Base-by-base conservation (phyloP, 179 eudicot species). In the Beta corolliflora region DNA sequence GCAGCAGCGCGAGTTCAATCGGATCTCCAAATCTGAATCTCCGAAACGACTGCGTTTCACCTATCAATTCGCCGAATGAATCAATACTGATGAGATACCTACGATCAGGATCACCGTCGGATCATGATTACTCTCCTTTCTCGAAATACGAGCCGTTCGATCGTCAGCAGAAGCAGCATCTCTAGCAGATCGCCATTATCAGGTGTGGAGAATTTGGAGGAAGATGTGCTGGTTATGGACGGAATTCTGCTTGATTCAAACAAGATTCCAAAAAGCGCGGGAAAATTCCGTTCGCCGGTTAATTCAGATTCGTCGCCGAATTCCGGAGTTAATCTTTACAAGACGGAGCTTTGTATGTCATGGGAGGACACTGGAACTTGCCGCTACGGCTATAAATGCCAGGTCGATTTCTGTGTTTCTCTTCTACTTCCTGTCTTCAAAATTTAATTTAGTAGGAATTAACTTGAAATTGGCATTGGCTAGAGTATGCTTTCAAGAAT, bases 311-410 rank as follows among this genome's bases (percentile, higher is more conserved):
- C 83, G 31, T 80, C 83, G 70, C 55, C 68, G 36, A 67, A 25
- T 79, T 61, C 80, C 8, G 77, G 84, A 3, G 48, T 83, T 7
- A 81, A 79, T 75, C 31, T 46, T 53, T 82, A 80, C 76, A 87
- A 86, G 81, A 85, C 69, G 84, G 87, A 85, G 70, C 54, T 83
- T 25, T 89, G 91, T 79, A 77, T 70, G 55, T 67, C 86, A 0
- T 89, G 88, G 88, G 90, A 85, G 87, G 84, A 80, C 72, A 58
- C 84, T 52, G 84, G 89, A 54, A 29, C 53, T 54, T 91, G 90
- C 75, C 86, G 84, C 82, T 81, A 84, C 79, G 92, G 91, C 13
- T 46, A 77, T n/a, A 90, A 89, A 81, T 88, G 90, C 79, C 88
- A 83, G 89, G 93, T 89, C 36, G 75, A 13, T 12, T 67, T 23